Evolutionary conservation across 371 early-diverging fungal genomes (phyloP).

Genomic region (Caulochytrium protostelioides): DNA sequence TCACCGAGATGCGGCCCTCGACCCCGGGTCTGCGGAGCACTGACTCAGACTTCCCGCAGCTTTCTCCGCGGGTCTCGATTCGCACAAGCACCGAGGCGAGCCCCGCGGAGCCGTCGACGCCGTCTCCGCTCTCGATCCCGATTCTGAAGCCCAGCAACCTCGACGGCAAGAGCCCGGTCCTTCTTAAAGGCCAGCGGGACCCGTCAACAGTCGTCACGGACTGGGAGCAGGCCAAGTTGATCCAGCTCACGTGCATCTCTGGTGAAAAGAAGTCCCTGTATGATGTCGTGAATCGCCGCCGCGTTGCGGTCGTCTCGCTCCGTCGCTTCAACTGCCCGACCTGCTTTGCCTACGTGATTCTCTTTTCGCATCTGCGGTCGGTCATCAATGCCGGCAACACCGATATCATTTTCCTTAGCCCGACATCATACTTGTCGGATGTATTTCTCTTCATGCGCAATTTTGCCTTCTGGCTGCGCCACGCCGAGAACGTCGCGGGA

Average conservation of each 20-base stretch:
- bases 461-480: slow-evolving; percentile 1
- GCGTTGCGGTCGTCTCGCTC: neutral
- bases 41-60: too few species aligned
- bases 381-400: neutral
- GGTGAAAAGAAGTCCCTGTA: neutral
- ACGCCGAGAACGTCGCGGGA: neutral
- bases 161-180: too few species aligned
- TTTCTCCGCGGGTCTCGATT: too few species aligned
- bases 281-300: neutral
- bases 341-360: slow-evolving; percentile 1
- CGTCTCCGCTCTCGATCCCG: too few species aligned
- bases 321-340: slow-evolving; percentile 1
- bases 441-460: neutral
- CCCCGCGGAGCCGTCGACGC: too few species aligned
- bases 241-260: neutral
- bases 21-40: too few species aligned
- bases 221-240: neutral
- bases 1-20: too few species aligned
- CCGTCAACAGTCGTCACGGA: too few species aligned
- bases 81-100: too few species aligned
- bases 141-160: too few species aligned
- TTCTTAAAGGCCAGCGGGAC: too few species aligned
- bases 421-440: slow-evolving; percentile 1
- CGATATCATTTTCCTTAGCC: slow-evolving; percentile 1
- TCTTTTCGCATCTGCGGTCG: slow-evolving; percentile 1